Evolutionary conservation across 192 early-diverging fungal species (phyloP), one percentile per base, ranked within the genome.

Genomic region (Pecoramyces ruminantium): DNA sequence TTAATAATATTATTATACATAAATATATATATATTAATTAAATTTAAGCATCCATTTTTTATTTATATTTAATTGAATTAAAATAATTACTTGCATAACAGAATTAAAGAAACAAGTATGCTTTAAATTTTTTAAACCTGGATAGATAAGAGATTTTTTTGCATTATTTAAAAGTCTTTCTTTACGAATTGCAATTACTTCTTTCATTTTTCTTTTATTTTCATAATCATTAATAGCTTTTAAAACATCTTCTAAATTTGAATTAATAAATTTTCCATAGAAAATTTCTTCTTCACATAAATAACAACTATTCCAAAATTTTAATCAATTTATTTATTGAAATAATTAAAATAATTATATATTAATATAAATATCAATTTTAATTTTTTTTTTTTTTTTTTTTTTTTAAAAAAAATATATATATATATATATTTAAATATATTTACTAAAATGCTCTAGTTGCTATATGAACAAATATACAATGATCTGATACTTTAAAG

Each of bases 31-130:
- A 6, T 34, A 34, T 34, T 34, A 34, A 11, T 11, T 34, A 6
- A 6, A 34, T 34, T 34, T 34, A 34, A 34, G n/a, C n/a, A n/a
- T n/a, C n/a, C n/a, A n/a, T n/a, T n/a, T n/a, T n/a, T n/a, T n/a
- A n/a, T n/a, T n/a, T 34, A 34, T 34, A 34, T 34, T 34, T 34
- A 6, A 11, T 34, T 34, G 30, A n/a, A n/a, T n/a, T n/a, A n/a
- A n/a, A n/a, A n/a, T n/a, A n/a, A 78, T 28, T 30, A 86, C 88
- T 87, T 93, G 92, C 81, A 92, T 85, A 17, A 92, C 88, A 18
- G 91, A 90, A 80, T 94, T 94, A 85, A 94, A 94, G 78, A 94
- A 94, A 81, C 93, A 94, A 3, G 93, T 94, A 78, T 94, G 93
- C 17, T 92, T 92, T 78, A 94, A 86, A 79, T 94, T 94, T 18